Evolutionary conservation across 768 basidiomycete species (phyloP), one percentile per base, ranked within the genome.

Genomic region (Austroboletus eburneus): DNA sequence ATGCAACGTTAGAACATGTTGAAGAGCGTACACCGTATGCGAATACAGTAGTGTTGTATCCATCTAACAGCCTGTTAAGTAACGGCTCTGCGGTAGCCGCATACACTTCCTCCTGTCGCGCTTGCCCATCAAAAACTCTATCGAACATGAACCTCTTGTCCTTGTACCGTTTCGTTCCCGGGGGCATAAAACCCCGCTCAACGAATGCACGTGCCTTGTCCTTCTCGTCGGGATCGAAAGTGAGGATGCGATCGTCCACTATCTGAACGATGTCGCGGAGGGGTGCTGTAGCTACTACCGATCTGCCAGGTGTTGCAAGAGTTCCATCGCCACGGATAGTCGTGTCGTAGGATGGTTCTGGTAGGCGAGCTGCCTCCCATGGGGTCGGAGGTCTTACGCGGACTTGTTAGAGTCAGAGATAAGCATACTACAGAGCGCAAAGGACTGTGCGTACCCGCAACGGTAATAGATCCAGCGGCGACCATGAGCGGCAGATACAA

Each of bases 81-180:
- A 99, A 71, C 27, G 93, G 92, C 61, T 85, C 83, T 13, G 92
- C 78, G 10, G 93, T 97, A 40, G 81, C 72, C 54, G 85, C 82
- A 60, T 91, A 98, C 9, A 99, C 89, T 44, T 91, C 88, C 52
- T 80, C 80, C 68, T 99, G 96, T 17, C 72, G 74, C 36, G 88
- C 79, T 39, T 87, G 80, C 61, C 85, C 81, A 53, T 83, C 78
- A 61, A 96, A 95, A 33, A 99, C 93, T 44, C 77, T 80, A 68
- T 99, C 96, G 66, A 98, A 99, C 77, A 95, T 91, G 70, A 96
- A 99, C 53, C 94, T 79, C 63, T 86, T 86, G 70, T 98, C 93
- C 67, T 97, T 97, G 74, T 95, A 94, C 52, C 94, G 80, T 64
- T 92, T 93, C 35, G 88, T 89, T 37, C 91, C 85, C 0, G 88